phyloP scores from a whole-genome alignment of 2,329 filamentous ascomycete genomes.

The Hypoxylon sp. region DNA sequence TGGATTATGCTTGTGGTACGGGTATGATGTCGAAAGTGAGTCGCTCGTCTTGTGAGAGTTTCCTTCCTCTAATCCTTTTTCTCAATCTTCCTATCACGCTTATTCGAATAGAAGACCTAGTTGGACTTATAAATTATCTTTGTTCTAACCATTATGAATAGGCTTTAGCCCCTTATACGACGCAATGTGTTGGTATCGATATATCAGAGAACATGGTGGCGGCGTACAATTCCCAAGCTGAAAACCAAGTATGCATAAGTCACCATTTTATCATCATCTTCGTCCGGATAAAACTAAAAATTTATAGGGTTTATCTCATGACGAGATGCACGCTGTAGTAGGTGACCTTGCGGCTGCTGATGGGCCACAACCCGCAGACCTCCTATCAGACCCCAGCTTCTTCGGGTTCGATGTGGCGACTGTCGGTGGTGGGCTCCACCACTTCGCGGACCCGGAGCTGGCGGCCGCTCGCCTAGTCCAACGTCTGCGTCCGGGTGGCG shows the following conservation, averaged over 20 bases:
- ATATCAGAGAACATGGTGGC: conserved; percentile 79
- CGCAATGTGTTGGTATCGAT: conserved; percentile 77
- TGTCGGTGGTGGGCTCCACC: conserved; percentile 75
- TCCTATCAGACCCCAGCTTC: conserved; percentile 73
- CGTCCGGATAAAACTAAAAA: conserved; percentile 11
- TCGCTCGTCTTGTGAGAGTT: conserved; percentile 25
- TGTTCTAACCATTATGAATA: conserved; percentile 51
- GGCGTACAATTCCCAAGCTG: conserved; percentile 74
- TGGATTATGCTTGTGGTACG: conserved; percentile 85
- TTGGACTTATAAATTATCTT: not conserved
- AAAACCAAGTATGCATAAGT: conserved; percentile 62
- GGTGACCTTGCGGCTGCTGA: conserved; percentile 69
- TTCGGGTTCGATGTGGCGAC: conserved; percentile 77
- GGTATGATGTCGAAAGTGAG: conserved; percentile 75
- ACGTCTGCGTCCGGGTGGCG: conserved; percentile 75
- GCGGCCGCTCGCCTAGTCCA: conserved; percentile 71
- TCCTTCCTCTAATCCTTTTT: conserved; percentile 1
- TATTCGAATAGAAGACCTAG: not conserved
- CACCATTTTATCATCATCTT: not conserved
- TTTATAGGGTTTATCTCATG: conserved; percentile 61
- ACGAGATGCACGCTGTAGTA: conserved; percentile 69
- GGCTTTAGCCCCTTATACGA: conserved; percentile 73
- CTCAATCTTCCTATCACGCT: not conserved
- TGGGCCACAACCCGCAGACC: conserved; percentile 63
- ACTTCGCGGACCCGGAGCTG: conserved; percentile 75